Evolutionary conservation across 768 basidiomycete genomes (phyloP), one percentile per base, ranked within the genome.

Genomic region (Collybia mongolica): DNA sequence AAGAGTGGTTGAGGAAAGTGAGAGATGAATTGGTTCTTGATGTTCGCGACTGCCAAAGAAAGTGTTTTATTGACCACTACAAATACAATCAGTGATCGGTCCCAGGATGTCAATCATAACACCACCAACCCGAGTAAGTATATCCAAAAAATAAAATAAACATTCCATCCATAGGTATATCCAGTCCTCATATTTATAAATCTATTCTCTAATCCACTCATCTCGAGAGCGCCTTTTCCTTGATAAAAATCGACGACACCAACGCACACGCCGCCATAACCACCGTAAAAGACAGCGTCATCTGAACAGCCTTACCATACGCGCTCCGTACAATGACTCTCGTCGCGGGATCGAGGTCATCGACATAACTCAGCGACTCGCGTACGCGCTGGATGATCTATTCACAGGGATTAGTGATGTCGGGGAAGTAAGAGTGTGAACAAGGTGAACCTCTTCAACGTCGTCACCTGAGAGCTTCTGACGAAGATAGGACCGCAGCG

Each of bases 351-450:
- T 77, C 74, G 6, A 80, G 65, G 39, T 70, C 55, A 37, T 78
- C 67, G 6, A 82, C 60, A 54, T 79, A 79, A 18, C 61, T 67
- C 20, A 82, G 65, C 0, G 78, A 80, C 52, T 77, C 77, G 26
- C 78, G 71, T 23, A 80, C 79, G 39, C 69, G 75, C 22, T 63
- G 66, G 28, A 80, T 65, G 29, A 81, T 75, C 81, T 82, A 38
- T 3, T 32, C 32, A 32, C 3, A 29, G 5, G 20, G 39, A 32
- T 46, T 20, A 53, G 22, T 17, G 3, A 14, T 8, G 23, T 15
- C 19, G 11, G 20, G 14, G 38, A 48, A 39, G 14, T 12, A 9
- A 32, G 20, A 22, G 24, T 32, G 26, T 39, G 42, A 48, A 29
- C 7, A 36, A 7, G 11, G 26, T 72, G 12, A 41, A 84, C 84